A percentile compares a stretch with the other conserved stretches of the same genome.
These are phyloP conservation scores for Intubia oerlemansii DNA, from an alignment of 2,329 filamentous ascomycete genomes.

Conservation along the genomic window DNA sequence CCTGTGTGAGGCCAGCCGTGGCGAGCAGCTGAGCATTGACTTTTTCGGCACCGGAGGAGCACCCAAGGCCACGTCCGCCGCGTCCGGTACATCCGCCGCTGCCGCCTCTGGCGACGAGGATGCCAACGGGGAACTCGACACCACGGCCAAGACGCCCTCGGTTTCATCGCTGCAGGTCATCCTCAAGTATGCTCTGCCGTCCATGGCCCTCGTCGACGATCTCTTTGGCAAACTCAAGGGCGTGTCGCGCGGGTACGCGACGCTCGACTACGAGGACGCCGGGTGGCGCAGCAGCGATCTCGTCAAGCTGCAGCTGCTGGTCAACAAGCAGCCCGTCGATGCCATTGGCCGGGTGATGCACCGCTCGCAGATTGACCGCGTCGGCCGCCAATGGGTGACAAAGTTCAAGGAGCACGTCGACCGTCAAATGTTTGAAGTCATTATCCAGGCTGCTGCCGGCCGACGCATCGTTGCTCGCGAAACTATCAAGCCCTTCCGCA, in stretches of 20 bases:
- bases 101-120: background rate
- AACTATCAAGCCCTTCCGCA: conserved; percentile 89
- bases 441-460: conserved; percentile 72
- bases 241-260: conserved; percentile 70
- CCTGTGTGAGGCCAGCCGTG: conserved; percentile 75
- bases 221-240: conserved; percentile 95
- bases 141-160: conserved; percentile 15
- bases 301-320: conserved; percentile 75
- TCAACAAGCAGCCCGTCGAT: conserved; percentile 86
- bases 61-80: background rate
- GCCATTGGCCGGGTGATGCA: conserved; percentile 87
- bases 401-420: conserved; percentile 97
- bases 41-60: conserved; percentile 37
- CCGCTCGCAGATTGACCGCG: conserved; percentile 52
- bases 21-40: conserved; percentile 67
- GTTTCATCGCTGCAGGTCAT: conserved; percentile 80
- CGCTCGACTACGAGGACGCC: conserved; percentile 88
- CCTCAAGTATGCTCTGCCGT: conserved; percentile 72
- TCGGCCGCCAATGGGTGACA: conserved; percentile 73
- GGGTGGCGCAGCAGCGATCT: conserved; percentile 66
- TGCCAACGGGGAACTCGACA: background rate
- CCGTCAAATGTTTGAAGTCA: conserved; percentile 80
- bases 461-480: conserved; percentile 72
- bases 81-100: conserved; percentile 10
- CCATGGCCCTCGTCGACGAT: conserved; percentile 83